These are phyloP conservation scores for Artemisia annua DNA, from an alignment of 129 eudicot genomes.

Conservation along the genomic window DNA sequence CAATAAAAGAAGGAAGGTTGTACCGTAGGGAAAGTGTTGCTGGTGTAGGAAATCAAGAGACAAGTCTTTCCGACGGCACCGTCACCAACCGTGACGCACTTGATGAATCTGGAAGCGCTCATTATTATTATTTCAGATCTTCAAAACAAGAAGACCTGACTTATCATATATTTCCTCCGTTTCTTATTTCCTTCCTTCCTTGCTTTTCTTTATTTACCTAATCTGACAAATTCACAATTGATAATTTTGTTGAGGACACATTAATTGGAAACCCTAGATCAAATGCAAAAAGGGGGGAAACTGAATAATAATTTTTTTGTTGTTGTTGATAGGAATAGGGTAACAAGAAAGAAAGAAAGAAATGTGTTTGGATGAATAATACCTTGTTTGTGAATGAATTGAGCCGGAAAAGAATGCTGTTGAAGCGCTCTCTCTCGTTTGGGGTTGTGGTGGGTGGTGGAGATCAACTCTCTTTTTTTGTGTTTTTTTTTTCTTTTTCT, in stretches of 20 bases:
- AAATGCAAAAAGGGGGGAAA: too few relatives aligned
- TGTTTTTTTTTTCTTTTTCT: too few relatives aligned
- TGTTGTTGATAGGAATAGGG: slow-evolving; percentile 2
- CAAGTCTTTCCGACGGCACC: slow-evolving; percentile 99
- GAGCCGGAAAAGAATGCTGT: slow-evolving; percentile 71
- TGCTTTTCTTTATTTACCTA: not conserved
- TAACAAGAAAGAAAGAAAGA: slow-evolving; percentile 19
- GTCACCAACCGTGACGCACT: slow-evolving; percentile 97
- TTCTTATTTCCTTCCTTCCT: too few relatives aligned
- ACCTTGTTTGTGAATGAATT: slow-evolving; percentile 17
- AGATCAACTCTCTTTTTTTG: slow-evolving; percentile 16
- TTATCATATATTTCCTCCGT: not conserved
- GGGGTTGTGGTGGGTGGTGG: slow-evolving; percentile 32
- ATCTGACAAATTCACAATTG: too few relatives aligned
- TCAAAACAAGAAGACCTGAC: slow-evolving; percentile 59
- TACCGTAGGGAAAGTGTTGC: slow-evolving; percentile 99
- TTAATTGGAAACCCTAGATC: slow-evolving; percentile 35
- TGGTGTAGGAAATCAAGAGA: slow-evolving; percentile 97
- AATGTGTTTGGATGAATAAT: slow-evolving; percentile 24
- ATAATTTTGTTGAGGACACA: slow-evolving; percentile 1
- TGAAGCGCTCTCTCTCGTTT: slow-evolving; percentile 48
- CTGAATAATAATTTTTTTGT: too few relatives aligned
- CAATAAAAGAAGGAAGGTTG: not conserved
- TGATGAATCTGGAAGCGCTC: slow-evolving; percentile 96
- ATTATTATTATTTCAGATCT: slow-evolving; percentile 56